A percentile compares a stretch with the other conserved stretches of the same genome.
Evolutionary conservation across 2,329 filamentous ascomycete genomes (phyloP).

Genomic region (Colletotrichum plurivorum): DNA sequence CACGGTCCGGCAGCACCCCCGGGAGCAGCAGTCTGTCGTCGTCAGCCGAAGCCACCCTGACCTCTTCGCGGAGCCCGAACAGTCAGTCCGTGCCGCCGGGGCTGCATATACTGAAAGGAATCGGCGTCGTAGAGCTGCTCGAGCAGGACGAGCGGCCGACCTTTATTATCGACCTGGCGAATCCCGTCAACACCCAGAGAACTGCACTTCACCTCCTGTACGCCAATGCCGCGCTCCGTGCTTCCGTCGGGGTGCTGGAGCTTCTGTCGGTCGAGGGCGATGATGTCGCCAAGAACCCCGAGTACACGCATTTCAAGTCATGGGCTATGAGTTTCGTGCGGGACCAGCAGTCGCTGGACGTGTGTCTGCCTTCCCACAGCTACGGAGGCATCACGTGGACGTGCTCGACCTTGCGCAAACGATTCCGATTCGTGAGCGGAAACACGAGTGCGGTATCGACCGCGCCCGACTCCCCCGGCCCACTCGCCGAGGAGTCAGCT

Average conservation of each 20-base stretch:
- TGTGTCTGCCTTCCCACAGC: conserved; percentile 66
- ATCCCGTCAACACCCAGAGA: conserved; percentile 67
- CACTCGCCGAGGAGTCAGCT: conserved; percentile 53
- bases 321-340: conserved; percentile 75
- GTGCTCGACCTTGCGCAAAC: conserved; percentile 76
- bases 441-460: conserved; percentile 54
- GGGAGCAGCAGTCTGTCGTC: conserved; percentile 66
- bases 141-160: conserved; percentile 84
- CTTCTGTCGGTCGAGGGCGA: conserved; percentile 67
- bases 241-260: conserved; percentile 68
- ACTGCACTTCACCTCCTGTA: conserved; percentile 75
- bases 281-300: conserved; percentile 56
- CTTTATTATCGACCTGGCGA: conserved; percentile 79
- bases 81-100: conserved; percentile 61
- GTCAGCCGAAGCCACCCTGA: conserved; percentile 55
- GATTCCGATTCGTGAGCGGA: conserved; percentile 78
- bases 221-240: conserved; percentile 76
- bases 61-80: conserved; percentile 61
- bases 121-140: conserved; percentile 80
- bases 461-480: conserved; percentile 55
- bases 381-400: conserved; percentile 80
- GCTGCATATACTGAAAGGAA: conserved; percentile 70
- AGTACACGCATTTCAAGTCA: conserved; percentile 75
- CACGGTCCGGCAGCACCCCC: conserved; percentile 64
- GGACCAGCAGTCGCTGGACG: conserved; percentile 66